phyloP scores from a whole-genome alignment of 768 basidiomycete species.

The Gautieria morchelliformis region DNA sequence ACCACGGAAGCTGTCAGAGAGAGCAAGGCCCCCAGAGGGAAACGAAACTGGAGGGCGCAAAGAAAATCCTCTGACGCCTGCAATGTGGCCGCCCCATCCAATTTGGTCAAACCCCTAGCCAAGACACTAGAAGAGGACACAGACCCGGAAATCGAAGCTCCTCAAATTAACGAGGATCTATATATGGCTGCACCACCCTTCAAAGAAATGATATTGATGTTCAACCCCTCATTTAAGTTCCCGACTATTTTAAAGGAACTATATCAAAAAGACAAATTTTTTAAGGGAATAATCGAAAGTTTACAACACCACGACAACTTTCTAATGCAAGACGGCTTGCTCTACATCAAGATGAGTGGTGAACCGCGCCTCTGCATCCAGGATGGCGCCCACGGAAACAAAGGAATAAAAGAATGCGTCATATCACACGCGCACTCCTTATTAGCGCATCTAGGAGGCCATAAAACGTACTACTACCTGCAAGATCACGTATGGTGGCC shows the following conservation, averaged over 20 bases:
- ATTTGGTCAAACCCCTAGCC: too few relatives aligned
- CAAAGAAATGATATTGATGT: too few relatives aligned
- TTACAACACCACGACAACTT: slow-evolving; percentile 8
- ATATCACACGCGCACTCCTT: slow-evolving; percentile 26
- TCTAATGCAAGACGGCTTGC: slow-evolving; percentile 1
- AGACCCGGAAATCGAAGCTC: too few relatives aligned
- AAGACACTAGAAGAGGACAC: too few relatives aligned
- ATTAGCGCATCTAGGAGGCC: slow-evolving; percentile 17
- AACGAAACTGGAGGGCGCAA: too few relatives aligned
- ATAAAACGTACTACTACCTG: slow-evolving; percentile 18
- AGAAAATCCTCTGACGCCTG: too few relatives aligned
- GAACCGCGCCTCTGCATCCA: slow-evolving; percentile 10
- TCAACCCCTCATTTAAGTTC: too few relatives aligned
- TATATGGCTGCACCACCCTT: too few relatives aligned
- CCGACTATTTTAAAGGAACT: slow-evolving; percentile 6
- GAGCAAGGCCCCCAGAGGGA: too few relatives aligned
- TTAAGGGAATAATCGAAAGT: slow-evolving; percentile 15
- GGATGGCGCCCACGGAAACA: neutral
- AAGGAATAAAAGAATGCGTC: slow-evolving; percentile 20
- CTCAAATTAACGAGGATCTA: too few relatives aligned
- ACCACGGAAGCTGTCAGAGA: too few relatives aligned
- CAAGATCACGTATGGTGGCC: slow-evolving; percentile 15
- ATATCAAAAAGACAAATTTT: slow-evolving; percentile 19
- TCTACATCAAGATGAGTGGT: slow-evolving; percentile 8
- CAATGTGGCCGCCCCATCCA: too few relatives aligned